These are phyloP conservation scores for Eucalyptus victrix DNA, from an alignment of 345 rosid genomes.

Conservation along the genomic window DNA sequence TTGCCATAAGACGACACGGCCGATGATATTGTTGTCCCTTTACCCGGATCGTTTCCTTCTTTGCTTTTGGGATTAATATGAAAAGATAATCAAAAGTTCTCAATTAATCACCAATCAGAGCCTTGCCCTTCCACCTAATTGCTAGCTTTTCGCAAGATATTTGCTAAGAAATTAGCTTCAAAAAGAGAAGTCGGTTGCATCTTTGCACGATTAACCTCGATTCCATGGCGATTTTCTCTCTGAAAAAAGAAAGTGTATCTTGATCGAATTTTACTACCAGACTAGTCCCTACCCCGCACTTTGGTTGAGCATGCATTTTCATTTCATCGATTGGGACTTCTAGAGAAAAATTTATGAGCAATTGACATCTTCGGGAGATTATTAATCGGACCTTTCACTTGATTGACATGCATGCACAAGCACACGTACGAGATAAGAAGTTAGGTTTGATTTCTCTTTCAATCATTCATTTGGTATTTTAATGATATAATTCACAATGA, in stretches of 20 bases:
- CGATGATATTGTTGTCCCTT: background rate
- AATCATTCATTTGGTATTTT: background rate
- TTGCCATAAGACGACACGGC: background rate
- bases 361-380: background rate
- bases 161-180: background rate
- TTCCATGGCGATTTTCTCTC: background rate
- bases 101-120: background rate
- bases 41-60: background rate
- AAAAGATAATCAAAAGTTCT: background rate
- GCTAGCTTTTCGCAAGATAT: background rate
- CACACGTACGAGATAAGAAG: background rate
- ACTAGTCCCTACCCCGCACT: background rate
- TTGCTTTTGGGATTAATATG: background rate
- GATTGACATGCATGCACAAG: background rate
- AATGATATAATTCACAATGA: background rate
- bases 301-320: background rate
- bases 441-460: background rate
- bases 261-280: background rate
- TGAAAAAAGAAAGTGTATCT: background rate
- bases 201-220: background rate
- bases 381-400: background rate
- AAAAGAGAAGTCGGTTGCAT: background rate
- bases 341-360: background rate
- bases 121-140: background rate
- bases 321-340: background rate